Evolutionary conservation across 441 rosid species (phyloP), one percentile per base, ranked within the genome.

Genomic region (Erodium trifolium): DNA sequence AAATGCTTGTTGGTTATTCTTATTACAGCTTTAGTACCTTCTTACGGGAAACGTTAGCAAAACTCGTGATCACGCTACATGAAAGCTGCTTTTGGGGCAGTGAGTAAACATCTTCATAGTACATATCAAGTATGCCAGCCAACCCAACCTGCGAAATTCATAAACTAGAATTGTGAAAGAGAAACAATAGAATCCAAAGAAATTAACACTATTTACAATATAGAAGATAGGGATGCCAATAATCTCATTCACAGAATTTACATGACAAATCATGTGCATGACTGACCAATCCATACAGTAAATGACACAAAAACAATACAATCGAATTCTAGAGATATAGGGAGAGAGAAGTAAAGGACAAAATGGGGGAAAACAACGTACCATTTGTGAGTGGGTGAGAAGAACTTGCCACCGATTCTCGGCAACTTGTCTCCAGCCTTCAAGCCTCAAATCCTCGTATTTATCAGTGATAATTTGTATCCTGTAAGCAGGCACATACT

Each of bases 381-480:
- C 96, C 97, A 93, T 91, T 81, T 93, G 97, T 65, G 96, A 83
- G 81, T 91, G 96, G 51, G 96, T 89, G 83, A 93, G 80, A 79
- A 88, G 86, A 82, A 88, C 88, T 82, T 91, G 94, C 87, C 84
- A 84, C 79, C 69, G 83, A 83, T 85, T 82, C 73, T 70, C 84
- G 2, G 67, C 70, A 12, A 79, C 77, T 74, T 82, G 75, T 72
- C 76, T 84, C 97, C 98, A 86, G 55, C 98, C 97, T 70, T 86
- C 93, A 73, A 88, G 80, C 76, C 86, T 89, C 63, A 85, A 73
- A 78, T 83, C 87, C 51, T 71, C 75, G 47, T 83, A 70, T 80
- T 76, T 77, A 68, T 78, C 74, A 63, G 80, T 80, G 78, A 87
- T 83, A 73, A 93, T 68, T 75, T 86, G 85, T 7, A 93, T 79